These are phyloP conservation scores for Articulospora tetracladia DNA, from an alignment of 495 filamentous ascomycete genomes.

Conservation along the genomic window DNA sequence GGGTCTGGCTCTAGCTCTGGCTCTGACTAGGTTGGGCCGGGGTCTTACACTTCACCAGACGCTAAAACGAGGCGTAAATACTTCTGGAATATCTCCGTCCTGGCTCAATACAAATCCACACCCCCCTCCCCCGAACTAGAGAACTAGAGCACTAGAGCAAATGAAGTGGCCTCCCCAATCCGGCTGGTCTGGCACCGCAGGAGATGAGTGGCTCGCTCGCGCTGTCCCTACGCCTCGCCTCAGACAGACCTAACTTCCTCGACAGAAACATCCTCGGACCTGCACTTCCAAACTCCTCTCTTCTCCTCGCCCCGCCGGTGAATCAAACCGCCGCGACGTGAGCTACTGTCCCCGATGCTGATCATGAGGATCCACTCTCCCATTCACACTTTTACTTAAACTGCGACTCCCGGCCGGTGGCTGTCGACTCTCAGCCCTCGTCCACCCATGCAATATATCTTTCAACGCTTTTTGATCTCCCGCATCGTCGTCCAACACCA, in stretches of 20 bases:
- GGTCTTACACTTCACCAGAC: too few species aligned
- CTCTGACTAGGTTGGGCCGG: too few species aligned
- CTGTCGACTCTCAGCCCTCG: background rate
- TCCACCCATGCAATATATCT: background rate
- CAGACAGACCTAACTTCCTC: background rate
- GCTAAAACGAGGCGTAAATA: too few species aligned
- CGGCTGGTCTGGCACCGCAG: background rate
- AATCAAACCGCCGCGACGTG: background rate
- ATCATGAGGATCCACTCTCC: background rate
- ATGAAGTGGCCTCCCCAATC: background rate
- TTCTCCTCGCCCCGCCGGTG: background rate
- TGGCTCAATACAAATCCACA: too few species aligned
- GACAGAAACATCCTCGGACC: slow-evolving; percentile 6
- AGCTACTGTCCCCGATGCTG: background rate
- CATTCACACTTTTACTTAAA: background rate
- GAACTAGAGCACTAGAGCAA: too few species aligned
- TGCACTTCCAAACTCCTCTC: background rate
- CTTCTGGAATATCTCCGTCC: too few species aligned
- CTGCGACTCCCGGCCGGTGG: background rate
- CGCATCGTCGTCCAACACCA: background rate
- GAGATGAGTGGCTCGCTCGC: slow-evolving; percentile 7
- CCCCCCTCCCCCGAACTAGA: too few species aligned
- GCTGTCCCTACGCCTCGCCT: background rate
- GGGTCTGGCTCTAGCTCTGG: too few species aligned
- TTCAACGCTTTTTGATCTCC: background rate